Percentiles rank a stretch among this genome's conserved stretches.
Conservation (phyloP, 768 basidiomycete genomes). For the Arthromyces matolae region DNA sequence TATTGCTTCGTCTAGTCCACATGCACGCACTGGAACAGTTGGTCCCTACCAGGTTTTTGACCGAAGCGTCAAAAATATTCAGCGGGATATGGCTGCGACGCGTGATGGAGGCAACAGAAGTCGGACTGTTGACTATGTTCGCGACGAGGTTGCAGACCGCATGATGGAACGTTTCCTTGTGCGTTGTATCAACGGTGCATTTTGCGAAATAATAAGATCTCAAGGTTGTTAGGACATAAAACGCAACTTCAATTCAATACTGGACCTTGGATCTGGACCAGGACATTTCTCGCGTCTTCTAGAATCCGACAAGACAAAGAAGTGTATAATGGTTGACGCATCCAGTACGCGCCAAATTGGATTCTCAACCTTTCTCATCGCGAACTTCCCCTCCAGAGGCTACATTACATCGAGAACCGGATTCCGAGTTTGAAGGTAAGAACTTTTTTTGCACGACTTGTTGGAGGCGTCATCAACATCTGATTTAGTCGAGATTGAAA, state of each 20-base stretch:
- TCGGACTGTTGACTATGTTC: slow-evolving; percentile 84
- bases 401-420: slow-evolving; percentile 71
- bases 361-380: background rate
- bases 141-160: slow-evolving; percentile 85
- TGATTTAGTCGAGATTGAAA: slow-evolving; percentile 64
- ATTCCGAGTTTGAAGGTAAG: slow-evolving; percentile 78
- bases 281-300: slow-evolving; percentile 89
- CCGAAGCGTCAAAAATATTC: slow-evolving; percentile 67
- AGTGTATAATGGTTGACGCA: slow-evolving; percentile 81
- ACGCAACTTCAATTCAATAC: slow-evolving; percentile 68
- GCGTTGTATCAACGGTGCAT: slow-evolving; percentile 20
- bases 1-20: slow-evolving; percentile 39
- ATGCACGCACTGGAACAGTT: slow-evolving; percentile 41
- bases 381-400: slow-evolving; percentile 42
- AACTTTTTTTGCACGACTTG: background rate
- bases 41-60: slow-evolving; percentile 87
- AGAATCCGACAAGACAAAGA: slow-evolving; percentile 61
- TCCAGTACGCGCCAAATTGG: slow-evolving; percentile 52
- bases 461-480: no score
- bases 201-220: background rate
- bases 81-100: slow-evolving; percentile 70
- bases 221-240: slow-evolving; percentile 74
- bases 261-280: slow-evolving; percentile 88
- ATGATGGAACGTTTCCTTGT: slow-evolving; percentile 91
- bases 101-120: slow-evolving; percentile 57